Evolutionary conservation across 441 rosid species (phyloP).

Genomic region (Pelargonium myrrhifolium): DNA sequence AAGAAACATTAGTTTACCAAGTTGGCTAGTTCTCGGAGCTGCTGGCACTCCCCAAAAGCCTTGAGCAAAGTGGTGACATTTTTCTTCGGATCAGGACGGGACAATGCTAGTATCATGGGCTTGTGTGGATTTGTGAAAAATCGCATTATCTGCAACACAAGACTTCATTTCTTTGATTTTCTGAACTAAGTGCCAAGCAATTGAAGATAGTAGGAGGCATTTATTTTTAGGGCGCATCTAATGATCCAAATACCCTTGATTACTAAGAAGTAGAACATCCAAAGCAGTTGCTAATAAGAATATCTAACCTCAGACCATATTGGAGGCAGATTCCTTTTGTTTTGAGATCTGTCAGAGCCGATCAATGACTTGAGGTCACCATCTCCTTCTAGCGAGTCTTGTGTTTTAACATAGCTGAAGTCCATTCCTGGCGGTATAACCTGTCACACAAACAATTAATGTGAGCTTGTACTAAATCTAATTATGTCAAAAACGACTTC

Average conservation of each 20-base stretch:
- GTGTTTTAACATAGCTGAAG: constrained; percentile 55
- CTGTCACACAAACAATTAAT: constrained; percentile 23
- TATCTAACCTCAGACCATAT: constrained; percentile 80
- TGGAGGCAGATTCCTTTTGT: constrained; percentile 63
- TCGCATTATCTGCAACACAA: constrained; percentile 58
- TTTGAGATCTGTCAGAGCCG: constrained; percentile 55
- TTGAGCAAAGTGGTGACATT: constrained; percentile 81
- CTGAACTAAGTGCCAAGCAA: background rate
- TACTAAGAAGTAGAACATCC: background rate
- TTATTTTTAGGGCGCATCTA: constrained; percentile 2
- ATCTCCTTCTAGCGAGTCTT: constrained; percentile 51
- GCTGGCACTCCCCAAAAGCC: constrained; percentile 88
- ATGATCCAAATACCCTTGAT: background rate
- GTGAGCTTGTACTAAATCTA: background rate
- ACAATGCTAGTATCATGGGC: constrained; percentile 82
- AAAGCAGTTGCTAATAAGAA: constrained; percentile 8
- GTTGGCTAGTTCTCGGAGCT: constrained; percentile 84
- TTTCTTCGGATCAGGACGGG: constrained; percentile 93
- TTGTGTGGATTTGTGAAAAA: constrained; percentile 91
- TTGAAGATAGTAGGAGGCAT: background rate
- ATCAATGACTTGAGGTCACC: constrained; percentile 57
- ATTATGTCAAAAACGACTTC: background rate
- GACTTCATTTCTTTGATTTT: background rate
- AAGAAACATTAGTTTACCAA: constrained; percentile 36
- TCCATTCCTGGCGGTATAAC: constrained; percentile 81